phyloP scores from a whole-genome alignment of 2,329 filamentous ascomycete genomes.

The Diaporthe helianthi region DNA sequence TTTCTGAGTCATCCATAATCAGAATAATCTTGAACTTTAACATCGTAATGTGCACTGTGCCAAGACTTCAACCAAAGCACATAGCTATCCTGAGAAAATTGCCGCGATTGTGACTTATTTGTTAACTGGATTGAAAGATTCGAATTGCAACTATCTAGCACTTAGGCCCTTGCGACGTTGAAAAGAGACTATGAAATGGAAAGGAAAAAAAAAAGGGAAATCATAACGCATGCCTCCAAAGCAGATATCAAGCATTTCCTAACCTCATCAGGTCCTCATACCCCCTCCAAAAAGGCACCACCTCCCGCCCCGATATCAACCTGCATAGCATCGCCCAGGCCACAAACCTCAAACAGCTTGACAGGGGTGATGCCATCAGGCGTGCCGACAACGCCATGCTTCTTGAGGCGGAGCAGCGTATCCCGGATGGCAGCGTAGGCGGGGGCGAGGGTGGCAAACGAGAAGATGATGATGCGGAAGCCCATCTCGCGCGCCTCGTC shows the following conservation, averaged over 20 bases:
- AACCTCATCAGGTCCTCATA: constrained; percentile 11
- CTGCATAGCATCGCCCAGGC: constrained; percentile 56
- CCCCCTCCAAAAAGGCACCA: constrained; percentile 28
- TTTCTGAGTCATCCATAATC: too few relatives aligned
- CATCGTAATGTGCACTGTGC: not conserved
- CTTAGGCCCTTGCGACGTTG: too few relatives aligned
- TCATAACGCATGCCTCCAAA: not conserved
- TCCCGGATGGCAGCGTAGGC: constrained; percentile 52
- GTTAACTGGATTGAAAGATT: too few relatives aligned
- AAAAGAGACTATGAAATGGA: too few relatives aligned
- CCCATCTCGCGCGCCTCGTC: constrained; percentile 62
- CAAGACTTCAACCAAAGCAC: too few relatives aligned
- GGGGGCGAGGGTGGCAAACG: constrained; percentile 56
- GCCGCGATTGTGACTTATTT: too few relatives aligned
- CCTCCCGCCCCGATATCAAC: constrained; percentile 49
- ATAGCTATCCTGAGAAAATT: too few relatives aligned
- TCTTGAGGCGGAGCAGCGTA: constrained; percentile 47
- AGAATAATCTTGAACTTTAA: not conserved
- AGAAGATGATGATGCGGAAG: constrained; percentile 66
- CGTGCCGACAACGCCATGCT: constrained; percentile 49
- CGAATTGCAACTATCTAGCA: too few relatives aligned
- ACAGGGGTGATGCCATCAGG: constrained; percentile 46
- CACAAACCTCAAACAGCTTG: constrained; percentile 59
- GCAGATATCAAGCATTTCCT: not conserved
- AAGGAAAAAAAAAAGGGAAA: not conserved